phyloP scores from a whole-genome alignment of 1,284 basidiomycete species.

The Chondrostereum purpureum region DNA sequence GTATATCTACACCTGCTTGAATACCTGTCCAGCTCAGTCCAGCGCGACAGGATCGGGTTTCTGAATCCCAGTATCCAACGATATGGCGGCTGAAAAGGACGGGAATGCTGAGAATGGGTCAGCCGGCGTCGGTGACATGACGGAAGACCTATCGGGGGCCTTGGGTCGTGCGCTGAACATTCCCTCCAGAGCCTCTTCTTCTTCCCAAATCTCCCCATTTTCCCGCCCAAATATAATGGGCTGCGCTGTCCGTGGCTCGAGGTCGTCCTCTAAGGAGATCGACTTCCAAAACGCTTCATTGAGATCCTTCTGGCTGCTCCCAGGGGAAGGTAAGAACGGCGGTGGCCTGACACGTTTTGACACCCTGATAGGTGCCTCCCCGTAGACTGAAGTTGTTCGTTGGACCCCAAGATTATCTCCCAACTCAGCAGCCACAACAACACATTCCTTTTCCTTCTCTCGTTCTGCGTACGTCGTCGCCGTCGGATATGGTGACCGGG shows the following conservation, averaged over 20 bases:
- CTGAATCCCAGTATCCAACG: slow-evolving; percentile 15
- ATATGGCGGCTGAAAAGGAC: slow-evolving; percentile 31
- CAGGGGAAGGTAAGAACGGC: slow-evolving; percentile 12
- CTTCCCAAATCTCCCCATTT: slow-evolving; percentile 17
- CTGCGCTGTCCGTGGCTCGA: slow-evolving; percentile 3
- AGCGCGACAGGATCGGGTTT: background rate
- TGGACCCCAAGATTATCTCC: slow-evolving; percentile 16
- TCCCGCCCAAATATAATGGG: slow-evolving; percentile 10
- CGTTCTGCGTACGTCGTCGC: slow-evolving; percentile 24
- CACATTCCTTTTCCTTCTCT: slow-evolving; percentile 14
- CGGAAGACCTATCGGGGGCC: slow-evolving; percentile 21
- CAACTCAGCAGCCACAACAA: slow-evolving; percentile 10
- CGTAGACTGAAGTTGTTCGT: slow-evolving; percentile 2
- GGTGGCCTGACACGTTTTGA: slow-evolving; percentile 18
- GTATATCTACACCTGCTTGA: too few relatives aligned
- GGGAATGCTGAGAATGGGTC: slow-evolving; percentile 37
- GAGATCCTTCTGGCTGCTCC: slow-evolving; percentile 19
- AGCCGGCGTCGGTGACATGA: slow-evolving; percentile 34
- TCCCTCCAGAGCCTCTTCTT: slow-evolving; percentile 10
- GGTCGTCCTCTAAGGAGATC: slow-evolving; percentile 24
- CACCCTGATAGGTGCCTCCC: slow-evolving; percentile 11
- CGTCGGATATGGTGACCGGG: slow-evolving; percentile 37
- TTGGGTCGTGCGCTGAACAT: slow-evolving; percentile 22
- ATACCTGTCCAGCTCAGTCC: too few relatives aligned
- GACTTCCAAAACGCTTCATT: slow-evolving; percentile 37